Evolutionary conservation across 2,329 filamentous ascomycete species (phyloP), one percentile per base, ranked within the genome.

Genomic region (Helminthosporium solani): DNA sequence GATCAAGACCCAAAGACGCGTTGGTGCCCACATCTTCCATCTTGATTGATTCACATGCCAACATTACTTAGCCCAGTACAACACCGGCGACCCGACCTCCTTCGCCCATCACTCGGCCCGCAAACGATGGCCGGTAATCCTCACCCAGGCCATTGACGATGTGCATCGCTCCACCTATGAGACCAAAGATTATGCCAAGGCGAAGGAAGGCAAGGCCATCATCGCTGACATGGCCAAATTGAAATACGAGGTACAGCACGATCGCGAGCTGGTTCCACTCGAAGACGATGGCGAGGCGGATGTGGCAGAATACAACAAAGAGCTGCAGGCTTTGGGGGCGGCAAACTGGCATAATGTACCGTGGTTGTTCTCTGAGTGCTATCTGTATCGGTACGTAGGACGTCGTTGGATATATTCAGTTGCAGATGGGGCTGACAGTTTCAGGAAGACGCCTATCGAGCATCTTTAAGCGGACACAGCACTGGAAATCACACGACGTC

Each of bases 211-310:
- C 61, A 96, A 96, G 76, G 78, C 76, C 59, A 90, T 99, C 49
- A 80, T 95, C 33, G 83, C 87, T 65, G 81, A 87, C 56, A 78
- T 99, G 11, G 86, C 86, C 4, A 81, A 79, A 55, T 78, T 99
- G 61, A 99, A 99, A 74, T 96, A 97, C 73, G 92, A 97, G 73
- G 75, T 97, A 35, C 88, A 96, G 68, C 94, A 99, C 67, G 85
- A 96, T 70, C 83, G 90, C 34, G 76, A 82, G 53, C 72, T 97
- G 58, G 90, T 86, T 0, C 88, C 87, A 2, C 78, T 95, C 16
- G 72, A 75, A 12, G 87, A 96, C 57, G 91, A 96, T 66, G 88
- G 88, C 45, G 77, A 82, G 54, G 70, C 82, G 9, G 90, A 96
- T 60, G 82, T 96, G 23, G 79, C 79, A 12, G 77, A 80, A 33